phyloP scores from a whole-genome alignment of 2,329 filamentous ascomycete genomes.

The Xylariales sp. region DNA sequence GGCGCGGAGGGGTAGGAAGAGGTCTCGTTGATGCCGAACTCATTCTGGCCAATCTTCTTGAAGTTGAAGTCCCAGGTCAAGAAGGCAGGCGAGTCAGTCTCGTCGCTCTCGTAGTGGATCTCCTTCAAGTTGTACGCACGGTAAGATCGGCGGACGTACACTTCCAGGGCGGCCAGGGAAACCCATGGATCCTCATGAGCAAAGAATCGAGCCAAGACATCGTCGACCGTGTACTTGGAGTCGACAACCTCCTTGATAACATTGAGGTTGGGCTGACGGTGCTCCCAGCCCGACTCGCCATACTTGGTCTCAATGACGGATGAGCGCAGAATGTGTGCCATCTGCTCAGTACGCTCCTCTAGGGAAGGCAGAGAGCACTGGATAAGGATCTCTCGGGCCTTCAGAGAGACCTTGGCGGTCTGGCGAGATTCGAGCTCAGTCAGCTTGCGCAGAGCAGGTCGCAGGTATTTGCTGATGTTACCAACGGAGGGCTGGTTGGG shows the following conservation, averaged over 20 bases:
- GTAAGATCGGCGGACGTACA: constrained; percentile 94
- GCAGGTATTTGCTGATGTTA: constrained; percentile 84
- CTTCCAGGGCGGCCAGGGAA: constrained; percentile 85
- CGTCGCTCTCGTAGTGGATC: constrained; percentile 82
- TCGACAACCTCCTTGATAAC: constrained; percentile 97
- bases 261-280: constrained; percentile 85
- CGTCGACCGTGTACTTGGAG: constrained; percentile 97
- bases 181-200: constrained; percentile 93
- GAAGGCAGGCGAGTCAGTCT: constrained; percentile 63
- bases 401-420: constrained; percentile 93
- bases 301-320: constrained; percentile 96
- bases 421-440: constrained; percentile 83
- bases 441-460: constrained; percentile 74
- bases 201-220: constrained; percentile 94
- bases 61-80: constrained; percentile 95
- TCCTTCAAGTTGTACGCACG: constrained; percentile 89
- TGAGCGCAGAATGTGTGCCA: constrained; percentile 97
- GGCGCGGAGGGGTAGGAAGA: constrained; percentile 81
- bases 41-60: constrained; percentile 85
- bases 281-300: constrained; percentile 94
- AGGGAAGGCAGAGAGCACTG: constrained; percentile 94
- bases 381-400: constrained; percentile 95
- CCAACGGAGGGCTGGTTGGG: constrained; percentile 90
- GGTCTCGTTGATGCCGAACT: constrained; percentile 77
- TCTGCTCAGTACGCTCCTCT: constrained; percentile 90